Evolutionary conservation across 805 yeast species (phyloP).

Genomic region (Metschnikowia amazonensis): DNA sequence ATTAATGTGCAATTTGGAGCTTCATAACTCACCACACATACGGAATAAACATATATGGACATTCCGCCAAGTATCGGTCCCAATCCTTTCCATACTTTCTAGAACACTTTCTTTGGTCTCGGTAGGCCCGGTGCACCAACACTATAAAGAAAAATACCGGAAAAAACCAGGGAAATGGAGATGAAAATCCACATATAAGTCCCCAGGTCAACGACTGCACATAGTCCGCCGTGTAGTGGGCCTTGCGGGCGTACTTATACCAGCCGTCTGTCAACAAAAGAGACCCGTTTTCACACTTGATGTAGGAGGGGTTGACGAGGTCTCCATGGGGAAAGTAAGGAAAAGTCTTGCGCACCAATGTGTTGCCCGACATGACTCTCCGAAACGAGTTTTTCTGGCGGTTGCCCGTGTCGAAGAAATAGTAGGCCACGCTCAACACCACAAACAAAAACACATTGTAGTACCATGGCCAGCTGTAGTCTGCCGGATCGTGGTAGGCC

Average conservation of each 20-base stretch:
- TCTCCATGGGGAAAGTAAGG: constrained; percentile 88
- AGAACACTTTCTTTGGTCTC: constrained; percentile 83
- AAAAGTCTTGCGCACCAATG: constrained; percentile 74
- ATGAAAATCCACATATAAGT: constrained; percentile 77
- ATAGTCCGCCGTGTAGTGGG: constrained; percentile 93
- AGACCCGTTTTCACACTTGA: constrained; percentile 82
- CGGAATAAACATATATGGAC: constrained; percentile 92
- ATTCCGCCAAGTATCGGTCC: constrained; percentile 77
- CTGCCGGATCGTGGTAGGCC: constrained; percentile 77
- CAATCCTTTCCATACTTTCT: constrained; percentile 92
- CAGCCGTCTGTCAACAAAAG: constrained; percentile 88
- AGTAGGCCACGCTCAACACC: constrained; percentile 67
- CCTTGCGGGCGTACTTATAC: constrained; percentile 89
- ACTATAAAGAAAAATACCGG: constrained; percentile 87
- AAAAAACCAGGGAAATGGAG: constrained; percentile 95
- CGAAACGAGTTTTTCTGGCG: constrained; percentile 95
- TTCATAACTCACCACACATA: constrained; percentile 62
- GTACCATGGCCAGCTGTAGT: constrained; percentile 66
- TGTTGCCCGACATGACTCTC: constrained; percentile 76
- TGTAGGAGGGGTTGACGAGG: constrained; percentile 77
- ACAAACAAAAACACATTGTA: constrained; percentile 58
- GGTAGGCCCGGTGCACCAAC: constrained; percentile 79
- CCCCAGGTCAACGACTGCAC: constrained; percentile 90
- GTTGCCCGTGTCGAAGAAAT: constrained; percentile 90
- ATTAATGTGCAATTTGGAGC: no score